Evolutionary conservation across 805 yeast species (phyloP), one percentile per base, ranked within the genome.

Genomic region (Maudiozyma bulderi): DNA sequence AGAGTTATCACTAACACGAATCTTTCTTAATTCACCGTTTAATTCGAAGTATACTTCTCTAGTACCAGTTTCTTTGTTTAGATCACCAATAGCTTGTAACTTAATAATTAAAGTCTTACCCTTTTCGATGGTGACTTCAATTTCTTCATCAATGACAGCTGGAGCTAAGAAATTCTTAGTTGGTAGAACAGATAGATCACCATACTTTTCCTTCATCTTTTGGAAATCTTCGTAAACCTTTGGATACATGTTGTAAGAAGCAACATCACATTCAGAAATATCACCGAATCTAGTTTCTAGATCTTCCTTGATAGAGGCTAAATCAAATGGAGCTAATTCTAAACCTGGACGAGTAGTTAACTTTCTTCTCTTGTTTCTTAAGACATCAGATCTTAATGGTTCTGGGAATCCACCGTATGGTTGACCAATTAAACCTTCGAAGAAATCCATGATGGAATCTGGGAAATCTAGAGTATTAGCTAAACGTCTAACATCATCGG

Each of bases 351-450:
- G 83, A 57, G 75, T 73, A 53, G 81, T 79, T 70, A 93, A 79
- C 72, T 88, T 88, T 72, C 86, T 82, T 74, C 99, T 85, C 82
- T 89, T 89, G 68, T 90, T 95, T 62, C 82, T 81, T 64, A 93
- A 80, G 54, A 93, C 78, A 68, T 90, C 87, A 39, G 96, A 77
- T 73, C 99, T 83, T 70, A 93, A 76, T 39, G 99, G 99, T 73
- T 93, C 99, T 52, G 99, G 99, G 95, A 93, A 93, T 8, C 99
- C 99, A 58, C 99, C 99, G 67, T 87, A 88, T 64, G 99, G 99
- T 57, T 93, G 93, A 67, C 99, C 99, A 86, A 93, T 93, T 68
- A 93, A 78, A 61, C 99, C 99, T 75, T 93, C 96, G 78, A 93
- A 89, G 80, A 93, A 93, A 71, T 93, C 99, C 67, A 93, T 78